Evolutionary conservation across 2,329 filamentous ascomycete species (phyloP).

Genomic region (Aspergillus sp.): DNA sequence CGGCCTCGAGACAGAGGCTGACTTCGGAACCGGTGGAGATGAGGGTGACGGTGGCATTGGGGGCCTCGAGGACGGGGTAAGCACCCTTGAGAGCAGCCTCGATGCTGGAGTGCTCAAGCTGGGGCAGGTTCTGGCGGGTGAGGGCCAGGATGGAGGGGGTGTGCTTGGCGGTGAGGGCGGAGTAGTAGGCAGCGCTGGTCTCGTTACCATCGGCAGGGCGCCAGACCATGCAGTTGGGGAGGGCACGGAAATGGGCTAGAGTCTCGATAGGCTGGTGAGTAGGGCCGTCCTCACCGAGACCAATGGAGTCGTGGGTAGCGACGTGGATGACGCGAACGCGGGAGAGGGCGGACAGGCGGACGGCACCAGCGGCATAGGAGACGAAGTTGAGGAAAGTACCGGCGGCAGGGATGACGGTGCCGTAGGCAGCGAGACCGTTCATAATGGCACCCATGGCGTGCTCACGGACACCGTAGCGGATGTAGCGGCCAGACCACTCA

Average conservation of each 20-base stretch:
- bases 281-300: conserved; percentile 96
- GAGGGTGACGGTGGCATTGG: conserved; percentile 83
- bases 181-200: conserved; percentile 96
- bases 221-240: conserved; percentile 99
- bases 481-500: conserved; percentile 87
- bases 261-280: conserved; percentile 99
- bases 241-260: conserved; percentile 94
- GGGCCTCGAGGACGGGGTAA: conserved; percentile 84
- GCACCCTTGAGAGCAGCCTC: conserved; percentile 92
- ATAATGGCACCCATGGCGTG: conserved; percentile 58
- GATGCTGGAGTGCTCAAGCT: conserved; percentile 92
- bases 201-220: conserved; percentile 98
- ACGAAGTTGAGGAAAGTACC: conserved; percentile 99
- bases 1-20: conserved; percentile 87
- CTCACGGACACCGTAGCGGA: conserved; percentile 58
- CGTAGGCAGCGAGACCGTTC: conserved; percentile 88
- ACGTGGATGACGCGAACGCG: conserved; percentile 92
- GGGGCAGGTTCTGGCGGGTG: conserved; percentile 96
- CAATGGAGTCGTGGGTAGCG: conserved; percentile 98
- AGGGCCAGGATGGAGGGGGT: conserved; percentile 93
- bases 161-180: conserved; percentile 84
- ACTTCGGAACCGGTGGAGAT: conserved; percentile 97
- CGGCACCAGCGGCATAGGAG: conserved; percentile 92
- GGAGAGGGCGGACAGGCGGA: conserved; percentile 91
- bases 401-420: conserved; percentile 88